Evolutionary conservation across 495 filamentous ascomycete species (phyloP).

Genomic region (Pseudomonodictys pantanalensis): DNA sequence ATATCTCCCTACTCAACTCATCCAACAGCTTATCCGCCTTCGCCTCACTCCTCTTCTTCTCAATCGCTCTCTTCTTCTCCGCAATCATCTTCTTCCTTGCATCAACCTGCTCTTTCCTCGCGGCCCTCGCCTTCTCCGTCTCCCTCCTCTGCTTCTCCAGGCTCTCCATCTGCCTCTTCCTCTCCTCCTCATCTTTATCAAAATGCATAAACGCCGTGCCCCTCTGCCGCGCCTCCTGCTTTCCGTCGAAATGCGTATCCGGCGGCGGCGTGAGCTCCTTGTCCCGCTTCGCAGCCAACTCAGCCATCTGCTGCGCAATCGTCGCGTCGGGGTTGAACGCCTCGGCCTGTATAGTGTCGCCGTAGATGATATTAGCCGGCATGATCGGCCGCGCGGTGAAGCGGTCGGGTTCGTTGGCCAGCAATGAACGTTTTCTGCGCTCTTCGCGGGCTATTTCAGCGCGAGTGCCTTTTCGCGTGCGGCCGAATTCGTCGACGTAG

Average conservation of each 20-base stretch:
- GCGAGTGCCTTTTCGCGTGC: slow-evolving; percentile 63
- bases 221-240: slow-evolving; percentile 75
- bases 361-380: slow-evolving; percentile 74
- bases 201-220: slow-evolving; percentile 91
- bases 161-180: slow-evolving; percentile 72
- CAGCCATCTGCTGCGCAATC: slow-evolving; percentile 62
- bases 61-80: slow-evolving; percentile 53
- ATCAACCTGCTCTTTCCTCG: slow-evolving; percentile 50
- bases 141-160: slow-evolving; percentile 61
- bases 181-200: slow-evolving; percentile 61
- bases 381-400: slow-evolving; percentile 58
- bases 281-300: slow-evolving; percentile 71
- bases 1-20: slow-evolving; percentile 18
- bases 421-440: slow-evolving; percentile 47
- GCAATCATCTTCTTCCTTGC: slow-evolving; percentile 58
- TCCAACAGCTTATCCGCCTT: slow-evolving; percentile 27
- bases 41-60: slow-evolving; percentile 35
- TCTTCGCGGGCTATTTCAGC: slow-evolving; percentile 59
- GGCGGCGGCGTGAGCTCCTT: slow-evolving; percentile 72
- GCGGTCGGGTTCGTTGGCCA: slow-evolving; percentile 44
- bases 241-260: slow-evolving; percentile 79
- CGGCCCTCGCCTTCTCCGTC: slow-evolving; percentile 60
- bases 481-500: slow-evolving; percentile 87
- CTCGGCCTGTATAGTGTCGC: slow-evolving; percentile 72
- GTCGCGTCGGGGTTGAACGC: slow-evolving; percentile 73